Evolutionary conservation across 2,329 filamentous ascomycete genomes (phyloP).

Genomic region (Capronia americana): DNA sequence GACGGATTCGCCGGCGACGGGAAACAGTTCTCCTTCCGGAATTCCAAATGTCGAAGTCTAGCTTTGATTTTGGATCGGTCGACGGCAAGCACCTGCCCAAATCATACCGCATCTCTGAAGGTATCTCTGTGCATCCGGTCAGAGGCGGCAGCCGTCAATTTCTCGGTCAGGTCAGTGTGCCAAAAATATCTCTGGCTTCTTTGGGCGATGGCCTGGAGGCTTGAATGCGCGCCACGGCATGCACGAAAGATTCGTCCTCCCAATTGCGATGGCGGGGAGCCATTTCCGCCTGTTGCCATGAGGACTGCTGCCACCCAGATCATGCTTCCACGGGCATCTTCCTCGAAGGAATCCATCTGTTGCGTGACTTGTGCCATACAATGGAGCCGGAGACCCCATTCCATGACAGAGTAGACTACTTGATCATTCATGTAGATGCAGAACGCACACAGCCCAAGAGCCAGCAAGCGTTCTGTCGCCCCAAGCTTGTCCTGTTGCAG

Average conservation of each 20-base stretch:
- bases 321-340: conserved; percentile 10
- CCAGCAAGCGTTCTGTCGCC: conserved; percentile 15
- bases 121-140: conserved; percentile 4
- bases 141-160: conserved; percentile 4
- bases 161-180: conserved; percentile 16
- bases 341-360: conserved; percentile 8
- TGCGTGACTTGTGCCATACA: conserved; percentile 14
- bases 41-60: conserved; percentile 6
- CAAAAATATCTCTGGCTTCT: conserved; percentile 24
- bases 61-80: neutral
- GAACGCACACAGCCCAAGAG: conserved; percentile 13
- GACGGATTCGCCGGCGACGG: neutral
- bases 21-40: neutral
- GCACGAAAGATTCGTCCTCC: conserved; percentile 12
- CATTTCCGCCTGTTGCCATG: conserved; percentile 19
- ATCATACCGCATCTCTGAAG: conserved; percentile 19
- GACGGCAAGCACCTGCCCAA: conserved; percentile 15
- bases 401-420: conserved; percentile 20
- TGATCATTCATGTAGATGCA: conserved; percentile 20
- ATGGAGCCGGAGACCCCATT: conserved; percentile 18
- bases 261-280: conserved; percentile 18
- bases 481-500: conserved; percentile 19
- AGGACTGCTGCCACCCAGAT: conserved; percentile 19
- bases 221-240: conserved; percentile 3
- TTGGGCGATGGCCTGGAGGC: conserved; percentile 3